Conservation (phyloP, 352 stramenopile genomes). For the Thalassiosira hispida region DNA sequence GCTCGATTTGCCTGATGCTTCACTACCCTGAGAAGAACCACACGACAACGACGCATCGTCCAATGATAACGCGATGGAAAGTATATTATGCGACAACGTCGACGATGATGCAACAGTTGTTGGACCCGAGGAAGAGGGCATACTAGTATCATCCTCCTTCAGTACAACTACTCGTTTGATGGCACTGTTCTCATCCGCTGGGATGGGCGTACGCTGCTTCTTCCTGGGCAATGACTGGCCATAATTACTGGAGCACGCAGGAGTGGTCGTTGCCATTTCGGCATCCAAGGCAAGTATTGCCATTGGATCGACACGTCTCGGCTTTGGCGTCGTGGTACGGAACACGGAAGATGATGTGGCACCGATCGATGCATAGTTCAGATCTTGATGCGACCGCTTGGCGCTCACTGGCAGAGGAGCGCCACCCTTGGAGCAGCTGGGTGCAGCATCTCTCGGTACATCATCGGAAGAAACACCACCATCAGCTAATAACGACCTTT, state of each 20-base stretch:
- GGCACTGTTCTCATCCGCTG: not conserved
- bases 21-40: slow-evolving; percentile 1
- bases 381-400: slow-evolving; percentile 15
- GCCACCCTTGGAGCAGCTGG: slow-evolving; percentile 4
- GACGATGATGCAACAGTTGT: not conserved
- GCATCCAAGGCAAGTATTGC: slow-evolving; percentile 12
- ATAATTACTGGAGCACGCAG: not conserved
- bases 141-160: not conserved
- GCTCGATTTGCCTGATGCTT: not conserved
- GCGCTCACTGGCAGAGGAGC: not conserved
- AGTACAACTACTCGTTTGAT: not conserved
- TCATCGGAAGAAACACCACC: not conserved
- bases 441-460: not conserved
- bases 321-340: not conserved
- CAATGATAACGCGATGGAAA: slow-evolving; percentile 28
- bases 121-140: not conserved
- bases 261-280: not conserved
- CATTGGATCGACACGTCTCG: not conserved
- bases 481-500: too few relatives aligned
- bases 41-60: not conserved
- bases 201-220: not conserved
- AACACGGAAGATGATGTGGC: slow-evolving; percentile 8
- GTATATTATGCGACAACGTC: not conserved
- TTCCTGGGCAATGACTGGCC: slow-evolving; percentile 1
- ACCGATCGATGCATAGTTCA: slow-evolving; percentile 33